Evolutionary conservation across 73 alveolate species (phyloP), one percentile per base, ranked within the genome.

Genomic region (Paramecium pentaurelia): DNA sequence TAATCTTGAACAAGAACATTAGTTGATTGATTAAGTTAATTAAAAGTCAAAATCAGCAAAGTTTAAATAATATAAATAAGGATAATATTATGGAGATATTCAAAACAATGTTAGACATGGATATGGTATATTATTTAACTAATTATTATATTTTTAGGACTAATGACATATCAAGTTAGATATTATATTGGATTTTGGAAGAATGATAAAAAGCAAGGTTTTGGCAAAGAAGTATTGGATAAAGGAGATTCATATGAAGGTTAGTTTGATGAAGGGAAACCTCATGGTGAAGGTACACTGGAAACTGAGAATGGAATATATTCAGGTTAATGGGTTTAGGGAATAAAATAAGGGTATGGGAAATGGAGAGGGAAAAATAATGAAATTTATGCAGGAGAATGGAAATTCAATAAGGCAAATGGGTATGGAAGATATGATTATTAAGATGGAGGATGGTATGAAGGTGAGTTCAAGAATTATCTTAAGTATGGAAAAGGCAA

Each of bases 371-470:
- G 77, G 32, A 68, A 40, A 6, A 92, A 44, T 12, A 88, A 86
- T 12, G 97, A 94, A 28, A 58, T 86, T 9, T 94, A 94, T 88
- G 94, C 77, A n/a, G 97, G 97, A 51, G 97, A 94, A 54, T 94
- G 97, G 97, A 34, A 70, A 47, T 51, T 71, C 9, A 92, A 92
- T 8, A 92, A 87, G 22, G 95, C 95, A 11, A 77, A 92, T 84
- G 97, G 97, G n/a, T 94, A 60, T 58, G 97, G 97, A 34, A 93
- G 77, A 18, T 90, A 73, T 73, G 89, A 86, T 7, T 93, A 93
- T 89, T 14, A 73, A 27, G 93, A 89, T 77, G 99, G 99, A 51
- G 98, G 97, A 71, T 87, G 95, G 86, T 98, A 98, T 93, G 98
- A 97, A 83, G 99, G 99, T 30, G 97, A 96, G 86, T 96, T 96